These are phyloP conservation scores for Psidium friedrichsthalianum DNA, from an alignment of 345 rosid genomes.

Conservation along the genomic window DNA sequence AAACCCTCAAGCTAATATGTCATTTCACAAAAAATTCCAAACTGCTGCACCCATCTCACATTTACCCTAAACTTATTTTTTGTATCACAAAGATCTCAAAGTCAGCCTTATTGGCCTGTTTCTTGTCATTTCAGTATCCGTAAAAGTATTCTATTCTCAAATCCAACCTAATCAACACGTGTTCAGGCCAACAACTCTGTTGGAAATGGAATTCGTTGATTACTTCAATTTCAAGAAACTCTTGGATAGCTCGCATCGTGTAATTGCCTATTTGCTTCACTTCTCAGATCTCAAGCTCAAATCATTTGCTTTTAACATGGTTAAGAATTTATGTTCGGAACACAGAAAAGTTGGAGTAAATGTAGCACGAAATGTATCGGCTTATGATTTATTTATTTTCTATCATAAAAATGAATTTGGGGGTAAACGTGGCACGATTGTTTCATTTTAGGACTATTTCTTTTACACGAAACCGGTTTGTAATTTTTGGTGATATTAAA, in stretches of 20 bases:
- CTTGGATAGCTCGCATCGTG: neutral
- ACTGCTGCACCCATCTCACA: rapidly evolving
- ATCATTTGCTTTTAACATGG: neutral
- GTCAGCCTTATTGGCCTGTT: neutral
- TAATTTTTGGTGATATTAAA: neutral
- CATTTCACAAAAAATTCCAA: neutral
- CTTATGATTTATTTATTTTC: neutral
- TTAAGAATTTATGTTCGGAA: neutral
- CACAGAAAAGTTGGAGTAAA: neutral
- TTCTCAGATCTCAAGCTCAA: neutral
- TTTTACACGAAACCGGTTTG: neutral
- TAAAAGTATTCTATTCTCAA: neutral
- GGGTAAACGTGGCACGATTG: rapidly evolving
- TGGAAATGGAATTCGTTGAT: neutral
- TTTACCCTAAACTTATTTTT: neutral
- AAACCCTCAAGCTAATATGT: neutral
- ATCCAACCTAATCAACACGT: neutral
- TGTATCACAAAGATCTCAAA: neutral
- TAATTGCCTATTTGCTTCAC: neutral
- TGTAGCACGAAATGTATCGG: neutral
- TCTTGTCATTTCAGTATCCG: neutral
- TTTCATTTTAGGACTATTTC: neutral
- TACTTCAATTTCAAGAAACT: neutral
- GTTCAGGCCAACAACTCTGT: neutral
- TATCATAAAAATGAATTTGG: neutral